These are phyloP conservation scores for Fragaria ananassa DNA, from an alignment of 306 rosid genomes.

Conservation along the genomic window DNA sequence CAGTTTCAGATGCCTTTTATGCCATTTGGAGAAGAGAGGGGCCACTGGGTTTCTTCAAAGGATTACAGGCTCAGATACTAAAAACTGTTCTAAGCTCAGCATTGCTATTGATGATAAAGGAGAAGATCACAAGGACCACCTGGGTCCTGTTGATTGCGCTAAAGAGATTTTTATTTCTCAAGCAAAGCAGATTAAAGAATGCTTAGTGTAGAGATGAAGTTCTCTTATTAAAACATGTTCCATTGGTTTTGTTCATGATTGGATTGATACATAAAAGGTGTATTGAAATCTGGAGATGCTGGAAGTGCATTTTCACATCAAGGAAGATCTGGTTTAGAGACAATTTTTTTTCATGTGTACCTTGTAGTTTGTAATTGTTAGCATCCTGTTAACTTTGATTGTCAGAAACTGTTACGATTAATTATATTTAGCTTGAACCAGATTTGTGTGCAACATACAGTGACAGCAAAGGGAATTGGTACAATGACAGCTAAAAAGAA, in stretches of 20 bases:
- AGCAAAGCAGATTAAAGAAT: slow-evolving; percentile 48
- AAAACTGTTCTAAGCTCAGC: slow-evolving; percentile 95
- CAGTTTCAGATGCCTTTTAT: slow-evolving; percentile 60
- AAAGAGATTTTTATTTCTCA: slow-evolving; percentile 48
- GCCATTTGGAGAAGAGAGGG: slow-evolving; percentile 86
- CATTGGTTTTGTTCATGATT: slow-evolving; percentile 15
- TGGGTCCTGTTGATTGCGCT: slow-evolving; percentile 69
- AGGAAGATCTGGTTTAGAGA: slow-evolving; percentile 13
- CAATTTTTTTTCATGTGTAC: neutral
- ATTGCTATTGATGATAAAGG: slow-evolving; percentile 85
- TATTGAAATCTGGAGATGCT: slow-evolving; percentile 17
- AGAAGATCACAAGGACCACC: slow-evolving; percentile 74
- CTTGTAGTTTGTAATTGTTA: neutral
- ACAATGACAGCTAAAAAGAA: neutral
- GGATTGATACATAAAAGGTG: slow-evolving; percentile 25
- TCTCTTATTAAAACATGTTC: slow-evolving; percentile 24
- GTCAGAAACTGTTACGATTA: neutral
- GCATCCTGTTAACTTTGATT: neutral
- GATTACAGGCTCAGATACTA: slow-evolving; percentile 81
- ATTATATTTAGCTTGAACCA: neutral
- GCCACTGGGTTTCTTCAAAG: slow-evolving; percentile 78
- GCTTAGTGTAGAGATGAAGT: slow-evolving; percentile 30
- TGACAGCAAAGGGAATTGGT: neutral
- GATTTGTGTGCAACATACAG: neutral
- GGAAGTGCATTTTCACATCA: slow-evolving; percentile 17